phyloP scores from a whole-genome alignment of 495 filamentous ascomycete genomes.

The Xylaria nigripes region DNA sequence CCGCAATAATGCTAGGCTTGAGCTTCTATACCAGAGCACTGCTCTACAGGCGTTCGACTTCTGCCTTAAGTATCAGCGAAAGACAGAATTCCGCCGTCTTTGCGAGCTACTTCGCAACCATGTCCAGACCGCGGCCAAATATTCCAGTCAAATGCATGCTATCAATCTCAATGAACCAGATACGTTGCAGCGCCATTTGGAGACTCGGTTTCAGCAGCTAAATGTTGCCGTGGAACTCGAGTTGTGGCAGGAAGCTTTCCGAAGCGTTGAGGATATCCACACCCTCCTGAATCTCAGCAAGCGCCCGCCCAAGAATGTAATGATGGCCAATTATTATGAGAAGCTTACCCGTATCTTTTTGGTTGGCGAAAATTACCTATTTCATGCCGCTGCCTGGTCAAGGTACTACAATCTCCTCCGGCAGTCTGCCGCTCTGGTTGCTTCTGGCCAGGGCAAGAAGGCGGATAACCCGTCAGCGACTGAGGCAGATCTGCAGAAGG shows the following conservation, averaged over 20 bases:
- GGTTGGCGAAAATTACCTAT: constrained; percentile 97
- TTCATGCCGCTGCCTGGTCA: constrained; percentile 96
- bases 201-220: constrained; percentile 96
- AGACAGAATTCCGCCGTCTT: constrained; percentile 97
- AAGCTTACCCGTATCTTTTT: constrained; percentile 97
- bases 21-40: constrained; percentile 96
- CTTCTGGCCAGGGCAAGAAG: constrained; percentile 84
- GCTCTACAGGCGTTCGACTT: constrained; percentile 98
- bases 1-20: constrained; percentile 95
- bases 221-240: constrained; percentile 98
- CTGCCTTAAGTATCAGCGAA: constrained; percentile 94
- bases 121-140: constrained; percentile 98
- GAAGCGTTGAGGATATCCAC: constrained; percentile 97
- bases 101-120: constrained; percentile 98
- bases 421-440: constrained; percentile 76
- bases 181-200: constrained; percentile 91
- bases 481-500: constrained; percentile 74
- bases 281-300: constrained; percentile 98
- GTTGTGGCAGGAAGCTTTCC: constrained; percentile 98
- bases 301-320: constrained; percentile 96
- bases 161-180: constrained; percentile 98
- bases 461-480: constrained; percentile 78
- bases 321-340: constrained; percentile 99
- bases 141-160: constrained; percentile 96
- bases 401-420: constrained; percentile 94